Evolutionary conservation across 2,329 filamentous ascomycete genomes (phyloP).

Genomic region (Thielaviopsis ethacetica): DNA sequence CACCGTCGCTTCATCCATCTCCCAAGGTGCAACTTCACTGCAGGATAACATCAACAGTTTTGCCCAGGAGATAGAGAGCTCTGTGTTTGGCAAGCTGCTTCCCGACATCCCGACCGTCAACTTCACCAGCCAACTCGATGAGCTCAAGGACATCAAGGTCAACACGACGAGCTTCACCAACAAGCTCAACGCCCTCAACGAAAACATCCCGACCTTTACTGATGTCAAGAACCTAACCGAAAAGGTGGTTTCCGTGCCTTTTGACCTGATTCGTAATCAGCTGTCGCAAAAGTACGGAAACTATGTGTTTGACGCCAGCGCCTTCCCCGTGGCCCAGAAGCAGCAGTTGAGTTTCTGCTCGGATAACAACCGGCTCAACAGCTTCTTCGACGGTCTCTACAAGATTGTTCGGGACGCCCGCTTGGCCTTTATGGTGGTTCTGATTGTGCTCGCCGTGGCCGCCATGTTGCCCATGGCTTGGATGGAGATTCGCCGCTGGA

Average conservation of each 20-base stretch:
- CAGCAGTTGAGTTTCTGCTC: slow-evolving; percentile 76
- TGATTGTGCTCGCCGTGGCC: slow-evolving; percentile 53
- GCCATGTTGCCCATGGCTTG: slow-evolving; percentile 67
- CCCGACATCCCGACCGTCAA: slow-evolving; percentile 38
- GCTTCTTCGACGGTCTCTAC: slow-evolving; percentile 65
- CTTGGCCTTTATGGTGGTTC: slow-evolving; percentile 59
- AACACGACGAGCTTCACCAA: slow-evolving; percentile 48
- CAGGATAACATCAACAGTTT: slow-evolving; percentile 34
- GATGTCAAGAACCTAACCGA: slow-evolving; percentile 72
- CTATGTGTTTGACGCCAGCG: slow-evolving; percentile 61
- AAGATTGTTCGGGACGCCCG: slow-evolving; percentile 50
- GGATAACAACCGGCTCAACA: slow-evolving; percentile 61
- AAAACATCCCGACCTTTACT: slow-evolving; percentile 65
- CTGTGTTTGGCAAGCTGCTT: slow-evolving; percentile 33
- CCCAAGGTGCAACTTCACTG: slow-evolving; percentile 36
- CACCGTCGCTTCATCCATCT: slow-evolving; percentile 41
- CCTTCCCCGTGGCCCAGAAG: slow-evolving; percentile 74
- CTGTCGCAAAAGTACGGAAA: slow-evolving; percentile 54
- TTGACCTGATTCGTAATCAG: slow-evolving; percentile 58
- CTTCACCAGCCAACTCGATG: slow-evolving; percentile 45
- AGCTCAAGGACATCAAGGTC: slow-evolving; percentile 55
- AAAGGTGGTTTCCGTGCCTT: slow-evolving; percentile 58
- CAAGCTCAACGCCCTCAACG: slow-evolving; percentile 56
- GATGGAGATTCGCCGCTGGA: slow-evolving; percentile 64
- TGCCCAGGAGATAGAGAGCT: slow-evolving; percentile 23